A percentile compares a stretch with the other conserved stretches of the same genome.
Conservation (phyloP, 768 basidiomycete species). For the Leucogyrophana mollusca region DNA sequence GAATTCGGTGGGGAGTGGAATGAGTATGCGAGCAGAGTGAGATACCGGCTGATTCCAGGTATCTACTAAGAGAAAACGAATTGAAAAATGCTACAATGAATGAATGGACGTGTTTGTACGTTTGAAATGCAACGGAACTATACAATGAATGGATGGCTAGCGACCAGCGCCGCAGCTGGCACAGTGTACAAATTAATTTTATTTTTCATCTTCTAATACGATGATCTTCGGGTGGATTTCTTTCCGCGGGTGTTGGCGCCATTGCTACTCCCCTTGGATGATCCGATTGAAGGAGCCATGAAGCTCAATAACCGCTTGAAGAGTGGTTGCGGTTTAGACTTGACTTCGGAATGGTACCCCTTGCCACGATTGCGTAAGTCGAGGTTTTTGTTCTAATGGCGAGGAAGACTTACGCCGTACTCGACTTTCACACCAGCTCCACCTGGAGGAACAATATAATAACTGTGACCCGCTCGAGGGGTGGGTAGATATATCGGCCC, state of each 20-base stretch:
- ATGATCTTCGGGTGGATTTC: slow-evolving; percentile 14
- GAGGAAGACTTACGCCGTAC: neutral
- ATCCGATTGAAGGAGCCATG: slow-evolving; percentile 20
- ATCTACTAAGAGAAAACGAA: slow-evolving; percentile 17
- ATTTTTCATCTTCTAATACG: slow-evolving; percentile 17
- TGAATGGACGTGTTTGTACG: too few relatives aligned
- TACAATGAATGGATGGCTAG: too few relatives aligned
- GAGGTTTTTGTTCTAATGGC: neutral
- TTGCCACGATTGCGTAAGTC: slow-evolving; percentile 1
- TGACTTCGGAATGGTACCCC: slow-evolving; percentile 30
- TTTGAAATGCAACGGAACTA: too few relatives aligned
- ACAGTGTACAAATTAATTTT: too few relatives aligned
- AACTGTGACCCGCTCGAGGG: slow-evolving; percentile 28
- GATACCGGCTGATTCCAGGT: slow-evolving; percentile 31
- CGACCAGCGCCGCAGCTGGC: too few relatives aligned
- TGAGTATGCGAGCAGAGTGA: slow-evolving; percentile 24
- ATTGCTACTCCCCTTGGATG: slow-evolving; percentile 22
- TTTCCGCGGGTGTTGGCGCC: slow-evolving; percentile 7
- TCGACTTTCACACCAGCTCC: slow-evolving; percentile 4
- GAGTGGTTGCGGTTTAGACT: slow-evolving; percentile 28
- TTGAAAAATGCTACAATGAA: too few relatives aligned
- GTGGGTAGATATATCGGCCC: slow-evolving; percentile 19
- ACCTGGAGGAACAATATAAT: slow-evolving; percentile 9
- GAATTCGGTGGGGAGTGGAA: slow-evolving; percentile 35
- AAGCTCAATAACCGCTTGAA: slow-evolving; percentile 30